Percentiles rank a stretch among this genome's conserved stretches.
Conservation (phyloP, 1,284 basidiomycete genomes). For the Papiliotrema laurentii region DNA sequence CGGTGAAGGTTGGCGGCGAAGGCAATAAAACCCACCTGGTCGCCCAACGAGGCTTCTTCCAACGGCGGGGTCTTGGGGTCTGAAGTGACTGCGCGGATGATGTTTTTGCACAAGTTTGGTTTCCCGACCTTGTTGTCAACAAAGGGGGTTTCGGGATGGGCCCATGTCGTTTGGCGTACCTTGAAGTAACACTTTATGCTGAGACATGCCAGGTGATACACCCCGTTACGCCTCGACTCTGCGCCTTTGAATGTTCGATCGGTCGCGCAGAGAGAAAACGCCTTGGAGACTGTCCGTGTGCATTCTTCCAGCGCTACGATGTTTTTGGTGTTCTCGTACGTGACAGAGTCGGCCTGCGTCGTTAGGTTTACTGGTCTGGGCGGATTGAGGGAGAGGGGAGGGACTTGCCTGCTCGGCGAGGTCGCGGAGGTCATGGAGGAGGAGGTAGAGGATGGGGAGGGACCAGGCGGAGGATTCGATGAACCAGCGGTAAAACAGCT, state of each 20-base stretch:
- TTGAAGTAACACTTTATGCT: conserved; percentile 93
- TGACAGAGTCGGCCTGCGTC: conserved; percentile 51
- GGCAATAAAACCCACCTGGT: conserved; percentile 61
- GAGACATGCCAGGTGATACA: conserved; percentile 89
- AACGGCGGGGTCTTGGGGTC: conserved; percentile 79
- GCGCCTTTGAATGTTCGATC: conserved; percentile 68
- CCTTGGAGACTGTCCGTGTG: conserved; percentile 84
- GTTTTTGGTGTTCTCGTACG: conserved; percentile 27
- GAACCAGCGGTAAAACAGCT: conserved; percentile 71
- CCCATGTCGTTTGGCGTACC: conserved; percentile 51
- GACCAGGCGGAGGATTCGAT: conserved; percentile 74
- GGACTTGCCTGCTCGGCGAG: conserved; percentile 57
- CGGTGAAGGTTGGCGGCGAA: not conserved
- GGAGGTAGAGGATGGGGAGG: conserved; percentile 69
- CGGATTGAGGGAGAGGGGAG: not conserved
- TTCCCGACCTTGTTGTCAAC: conserved; percentile 61
- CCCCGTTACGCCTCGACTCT: conserved; percentile 85
- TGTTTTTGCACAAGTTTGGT: conserved; percentile 86
- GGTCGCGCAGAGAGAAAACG: conserved; percentile 83
- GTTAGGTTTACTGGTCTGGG: not conserved
- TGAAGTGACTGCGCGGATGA: conserved; percentile 80
- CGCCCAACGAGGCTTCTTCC: conserved; percentile 68
- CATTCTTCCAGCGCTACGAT: conserved; percentile 82
- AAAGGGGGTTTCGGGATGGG: not conserved
- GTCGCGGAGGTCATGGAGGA: conserved; percentile 72